Evolutionary conservation across 192 early-diverging fungal genomes (phyloP).

Genomic region (Backusella tuberculispora): DNA sequence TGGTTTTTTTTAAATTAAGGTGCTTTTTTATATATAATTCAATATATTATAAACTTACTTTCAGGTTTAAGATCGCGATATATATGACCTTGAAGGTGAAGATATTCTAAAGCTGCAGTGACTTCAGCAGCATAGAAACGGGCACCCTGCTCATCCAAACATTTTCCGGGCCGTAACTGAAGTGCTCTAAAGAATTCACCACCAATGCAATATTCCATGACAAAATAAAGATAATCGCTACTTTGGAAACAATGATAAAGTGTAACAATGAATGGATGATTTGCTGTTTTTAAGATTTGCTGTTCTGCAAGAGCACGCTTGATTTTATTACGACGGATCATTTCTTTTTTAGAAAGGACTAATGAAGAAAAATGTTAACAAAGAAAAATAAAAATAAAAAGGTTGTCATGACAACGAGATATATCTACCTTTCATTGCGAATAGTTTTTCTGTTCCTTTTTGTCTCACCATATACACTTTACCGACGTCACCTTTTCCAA

Average conservation of each 20-base stretch:
- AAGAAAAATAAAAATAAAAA: neutral
- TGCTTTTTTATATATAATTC: constrained; percentile 18
- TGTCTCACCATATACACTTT: constrained; percentile 94
- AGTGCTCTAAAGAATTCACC: constrained; percentile 90
- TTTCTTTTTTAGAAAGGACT: constrained; percentile 88
- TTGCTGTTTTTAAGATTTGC: constrained; percentile 71
- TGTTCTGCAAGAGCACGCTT: constrained; percentile 98
- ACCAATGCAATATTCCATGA: constrained; percentile 90
- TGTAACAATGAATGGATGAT: constrained; percentile 91
- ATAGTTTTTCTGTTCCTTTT: constrained; percentile 81
- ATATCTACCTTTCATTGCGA: constrained; percentile 91
- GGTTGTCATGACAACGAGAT: neutral
- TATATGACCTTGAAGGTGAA: constrained; percentile 96
- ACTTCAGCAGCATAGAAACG: constrained; percentile 99
- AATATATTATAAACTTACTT: constrained; percentile 59
- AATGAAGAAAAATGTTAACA: neutral
- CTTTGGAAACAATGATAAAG: constrained; percentile 90
- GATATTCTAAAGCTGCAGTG: constrained; percentile 90
- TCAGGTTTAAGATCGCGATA: constrained; percentile 99
- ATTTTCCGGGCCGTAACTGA: constrained; percentile 88
- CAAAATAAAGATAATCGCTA: constrained; percentile 82
- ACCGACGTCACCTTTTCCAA: constrained; percentile 98
- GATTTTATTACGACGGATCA: constrained; percentile 98
- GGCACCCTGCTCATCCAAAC: constrained; percentile 89
- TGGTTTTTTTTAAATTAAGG: neutral